These are phyloP conservation scores for Nepenthes gracilis DNA, from an alignment of 148 eudicot genomes.

Conservation along the genomic window DNA sequence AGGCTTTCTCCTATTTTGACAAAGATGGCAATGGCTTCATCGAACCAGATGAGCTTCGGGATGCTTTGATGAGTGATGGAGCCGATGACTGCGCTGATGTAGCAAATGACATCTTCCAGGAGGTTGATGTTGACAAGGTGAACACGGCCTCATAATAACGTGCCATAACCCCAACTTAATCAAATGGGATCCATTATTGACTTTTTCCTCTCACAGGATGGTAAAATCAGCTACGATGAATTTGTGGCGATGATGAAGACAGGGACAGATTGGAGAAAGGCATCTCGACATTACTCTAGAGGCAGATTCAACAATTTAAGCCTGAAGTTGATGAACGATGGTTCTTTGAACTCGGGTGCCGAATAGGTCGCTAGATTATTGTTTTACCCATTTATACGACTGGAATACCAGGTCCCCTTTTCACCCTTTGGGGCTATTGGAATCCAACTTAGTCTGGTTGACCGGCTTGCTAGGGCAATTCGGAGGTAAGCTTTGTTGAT, in stretches of 20 bases:
- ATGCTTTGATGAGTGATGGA: constrained; percentile 82
- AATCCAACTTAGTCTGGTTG: too few species aligned
- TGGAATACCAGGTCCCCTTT: neutral
- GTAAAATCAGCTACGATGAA: constrained; percentile 81
- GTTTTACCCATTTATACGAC: constrained; percentile 12
- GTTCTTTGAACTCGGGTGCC: constrained; percentile 60
- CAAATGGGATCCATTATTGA: neutral
- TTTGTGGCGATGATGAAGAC: constrained; percentile 97
- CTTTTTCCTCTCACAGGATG: constrained; percentile 46
- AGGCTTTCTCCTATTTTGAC: constrained; percentile 91
- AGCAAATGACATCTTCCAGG: constrained; percentile 83
- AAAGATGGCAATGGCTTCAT: constrained; percentile 76
- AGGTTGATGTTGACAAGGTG: constrained; percentile 96
- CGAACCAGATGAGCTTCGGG: constrained; percentile 77
- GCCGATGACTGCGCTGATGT: constrained; percentile 53
- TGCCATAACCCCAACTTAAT: neutral
- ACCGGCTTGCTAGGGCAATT: too few species aligned
- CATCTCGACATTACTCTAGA: constrained; percentile 89
- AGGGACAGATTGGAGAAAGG: constrained; percentile 96
- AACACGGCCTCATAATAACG: neutral
- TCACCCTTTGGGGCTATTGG: too few species aligned
- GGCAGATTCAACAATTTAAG: constrained; percentile 92
- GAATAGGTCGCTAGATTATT: constrained; percentile 21
- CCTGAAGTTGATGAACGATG: constrained; percentile 81
- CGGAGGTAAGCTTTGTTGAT: too few species aligned